Base-by-base conservation (phyloP, 768 basidiomycete genomes). In the Russula griseocarnosa region DNA sequence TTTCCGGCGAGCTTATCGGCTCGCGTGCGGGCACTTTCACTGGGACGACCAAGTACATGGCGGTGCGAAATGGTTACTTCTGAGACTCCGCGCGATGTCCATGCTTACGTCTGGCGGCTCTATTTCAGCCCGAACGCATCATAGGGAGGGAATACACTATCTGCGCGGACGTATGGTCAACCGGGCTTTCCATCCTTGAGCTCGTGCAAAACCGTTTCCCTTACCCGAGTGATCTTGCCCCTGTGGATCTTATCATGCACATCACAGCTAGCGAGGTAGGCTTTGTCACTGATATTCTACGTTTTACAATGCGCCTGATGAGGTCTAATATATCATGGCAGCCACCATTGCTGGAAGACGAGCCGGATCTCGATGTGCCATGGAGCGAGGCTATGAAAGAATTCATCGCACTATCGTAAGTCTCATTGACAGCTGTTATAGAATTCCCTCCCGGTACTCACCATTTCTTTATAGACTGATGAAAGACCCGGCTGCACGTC, bases 41-140 rank as follows among this genome's bases (percentile, higher is more conserved):
- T 0, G 94, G 94, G 5, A 96, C 94, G 44, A 90, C 90, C 71
- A 89, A 88, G 67, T 97, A 96, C 75, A 96, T 96, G 94, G 93
- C 94, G 65, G 94, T 95, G 70, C 74, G 30, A 22, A 38, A 38
- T 51, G 5, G 22, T 22, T 44, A 9, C n/a, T 32, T 26, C 16
- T 46, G n/a, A 26, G 26, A 24, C 32, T 26, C n/a, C 18, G 34
- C 24, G n/a, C 22, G 24, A 14, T 52, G 36, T 28, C n/a, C 22
- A 30, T 46, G 11, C 54, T 66, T 42, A 49, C 32, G 42, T 14
- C 26, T 32, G 49, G 28, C 26, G 11, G 13, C 46, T 24, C 24
- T 62, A 49, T 26, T 57, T 44, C 62, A 92, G 89, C 94, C 94
- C 54, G 94, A 96, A 73, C 86, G 94, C 60, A 95, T 96, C 62